Evolutionary conservation across 2,329 filamentous ascomycete genomes (phyloP), one percentile per base, ranked within the genome.

Genomic region (Colletotrichum eleusines): DNA sequence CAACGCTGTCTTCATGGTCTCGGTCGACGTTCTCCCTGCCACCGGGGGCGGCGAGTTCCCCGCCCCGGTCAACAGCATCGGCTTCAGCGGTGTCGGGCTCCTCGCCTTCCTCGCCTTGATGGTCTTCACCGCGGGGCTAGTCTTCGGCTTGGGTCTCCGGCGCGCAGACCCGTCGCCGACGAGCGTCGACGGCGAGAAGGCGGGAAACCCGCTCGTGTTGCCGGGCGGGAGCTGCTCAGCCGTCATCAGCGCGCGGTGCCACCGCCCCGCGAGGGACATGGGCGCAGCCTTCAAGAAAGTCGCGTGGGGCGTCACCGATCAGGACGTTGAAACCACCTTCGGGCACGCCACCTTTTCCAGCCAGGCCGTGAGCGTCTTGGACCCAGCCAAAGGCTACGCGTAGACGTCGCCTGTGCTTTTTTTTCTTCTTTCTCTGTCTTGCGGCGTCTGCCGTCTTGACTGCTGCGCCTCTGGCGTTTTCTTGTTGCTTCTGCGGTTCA

Each of bases 211-310:
- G 28, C 81, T 88, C 31, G 80, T 80, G 1, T 74, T 88, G 44
- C 77, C 76, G 28, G 85, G 82, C 38, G 86, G 86, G 14, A 79
- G 81, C 51, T 88, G 86, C 78, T 86, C 84, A 71, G 86, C 85
- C 11, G 85, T 87, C n/a, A 75, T 88, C 72, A 84, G 82, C 75
- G 81, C 86, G 31, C 77, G 82, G 60, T 87, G 85, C 76, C 85
- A 87, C 66, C 78, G 81, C 6, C 73, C 76, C 23, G 75, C 74
- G 11, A 77, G 77, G 48, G 76, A 75, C 59, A 73, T 73, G 26
- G 77, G 75, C 74, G 72, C 86, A 65, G 82, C 81, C 78, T 68
- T 76, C 72, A 65, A 77, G 74, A 74, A 77, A 33, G 76, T 87
- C 9, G 76, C 78, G 35, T 88, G 84, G 84, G 85, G 86, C 3